Evolutionary conservation across 768 basidiomycete species (phyloP), one percentile per base, ranked within the genome.

Genomic region (Mrakia blollopis): DNA sequence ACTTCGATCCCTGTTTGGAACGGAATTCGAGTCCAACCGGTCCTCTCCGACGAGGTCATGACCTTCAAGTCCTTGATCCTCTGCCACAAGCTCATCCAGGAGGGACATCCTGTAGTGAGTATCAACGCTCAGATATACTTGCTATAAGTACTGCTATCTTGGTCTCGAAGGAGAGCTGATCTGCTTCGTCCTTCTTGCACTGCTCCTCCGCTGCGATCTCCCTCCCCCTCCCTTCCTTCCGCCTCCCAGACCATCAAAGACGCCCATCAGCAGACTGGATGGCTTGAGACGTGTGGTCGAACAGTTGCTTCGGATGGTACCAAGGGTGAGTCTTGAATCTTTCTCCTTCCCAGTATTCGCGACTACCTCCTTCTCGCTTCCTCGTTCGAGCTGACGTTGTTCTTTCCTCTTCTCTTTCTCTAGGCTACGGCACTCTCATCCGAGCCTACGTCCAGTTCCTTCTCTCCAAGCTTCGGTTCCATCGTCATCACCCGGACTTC

Each of bases 1-100:
- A 92, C 94, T 28, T 98, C 95, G 50, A 90, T 93, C 80, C 95
- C 95, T 9, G 98, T 98, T 83, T 99, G 97, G 97, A 94, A 93
- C 80, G 94, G 93, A 39, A 87, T 99, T 10, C 88, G 97, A 41
- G 97, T 98, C 2, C 96, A 98, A 79, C 97, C 97, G 60, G 97
- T 99, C 81, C 86, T 99, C 37, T 89, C 94, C 6, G 97, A 99
- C 84, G 97, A 99, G 86, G 89, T 98, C 0, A 94, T 97, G 85
- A 96, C 97, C 0, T 99, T 98, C 88, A 99, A 99, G 84, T 92
- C 92, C 3, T 88, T 99, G 80, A 98, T 99, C 79, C 93, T 91
- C 14, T 94, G 98, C 18, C 97, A 99, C 85, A 99, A 99, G 85
- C 90, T 99, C 61, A 83, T 99, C 50, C 97, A 99, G 84, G 97